These are phyloP conservation scores for Saccharomyces hybrid DNA, from an alignment of 1,139 yeast genomes.

Conservation along the genomic window DNA sequence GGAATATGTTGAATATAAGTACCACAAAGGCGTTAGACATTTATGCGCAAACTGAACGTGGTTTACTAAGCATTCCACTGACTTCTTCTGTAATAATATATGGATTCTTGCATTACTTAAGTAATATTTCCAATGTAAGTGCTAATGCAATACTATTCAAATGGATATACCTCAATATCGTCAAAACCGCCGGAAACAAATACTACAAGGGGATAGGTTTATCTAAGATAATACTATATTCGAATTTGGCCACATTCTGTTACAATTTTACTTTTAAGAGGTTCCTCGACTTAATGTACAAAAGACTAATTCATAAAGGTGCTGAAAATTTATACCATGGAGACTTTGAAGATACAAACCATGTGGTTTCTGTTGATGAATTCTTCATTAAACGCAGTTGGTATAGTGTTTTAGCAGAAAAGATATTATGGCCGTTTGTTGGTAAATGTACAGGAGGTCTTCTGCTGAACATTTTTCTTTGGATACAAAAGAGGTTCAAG, in stretches of 20 bases:
- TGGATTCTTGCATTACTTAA: constrained; percentile 10
- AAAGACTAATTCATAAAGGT: neutral
- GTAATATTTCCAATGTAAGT: neutral
- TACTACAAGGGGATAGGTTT: neutral
- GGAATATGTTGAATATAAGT: constrained; percentile 33
- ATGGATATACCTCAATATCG: neutral
- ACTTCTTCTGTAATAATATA: constrained; percentile 6
- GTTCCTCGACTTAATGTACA: neutral
- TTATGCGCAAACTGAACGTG: constrained; percentile 11
- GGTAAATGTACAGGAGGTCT: constrained; percentile 6
- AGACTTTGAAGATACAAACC: neutral
- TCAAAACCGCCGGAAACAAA: neutral
- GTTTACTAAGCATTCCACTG: constrained; percentile 16
- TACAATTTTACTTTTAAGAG: neutral
- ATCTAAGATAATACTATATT: neutral
- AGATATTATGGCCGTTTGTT: constrained; percentile 9
- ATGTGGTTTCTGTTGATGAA: neutral
- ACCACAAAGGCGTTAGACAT: constrained; percentile 20
- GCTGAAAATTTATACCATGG: neutral
- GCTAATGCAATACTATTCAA: neutral
- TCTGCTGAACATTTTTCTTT: neutral
- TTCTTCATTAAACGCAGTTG: constrained; percentile 12
- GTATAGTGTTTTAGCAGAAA: constrained; percentile 9
- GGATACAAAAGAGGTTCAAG: constrained; percentile 1
- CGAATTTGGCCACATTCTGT: neutral